A percentile compares a stretch with the other conserved stretches of the same genome.
phyloP scores from a whole-genome alignment of 1,139 yeast genomes.

The Protomyces pachydermus region DNA sequence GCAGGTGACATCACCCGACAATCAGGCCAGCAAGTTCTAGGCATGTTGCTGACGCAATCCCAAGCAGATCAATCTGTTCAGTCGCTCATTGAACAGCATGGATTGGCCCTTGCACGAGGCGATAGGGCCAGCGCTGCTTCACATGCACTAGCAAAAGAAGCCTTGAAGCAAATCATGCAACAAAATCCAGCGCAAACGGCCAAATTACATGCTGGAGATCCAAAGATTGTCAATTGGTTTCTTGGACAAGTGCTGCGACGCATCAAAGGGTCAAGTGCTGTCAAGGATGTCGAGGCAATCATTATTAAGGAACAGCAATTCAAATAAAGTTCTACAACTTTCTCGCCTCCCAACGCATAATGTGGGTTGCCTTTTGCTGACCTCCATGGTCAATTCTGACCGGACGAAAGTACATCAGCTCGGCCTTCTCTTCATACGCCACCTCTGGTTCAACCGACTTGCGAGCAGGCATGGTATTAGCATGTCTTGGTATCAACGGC shows the following conservation, averaged over 20 bases:
- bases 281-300: slow-evolving; percentile 26
- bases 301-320: background rate
- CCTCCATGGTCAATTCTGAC: background rate
- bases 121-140: background rate
- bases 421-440: background rate
- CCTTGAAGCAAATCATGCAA: slow-evolving; percentile 48
- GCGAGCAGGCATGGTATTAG: no score
- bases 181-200: slow-evolving; percentile 55
- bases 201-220: slow-evolving; percentile 52
- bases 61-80: slow-evolving; percentile 37
- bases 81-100: slow-evolving; percentile 53
- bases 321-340: background rate
- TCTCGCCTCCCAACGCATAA: background rate
- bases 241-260: slow-evolving; percentile 81
- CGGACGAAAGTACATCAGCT: background rate
- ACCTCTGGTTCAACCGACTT: background rate
- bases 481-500: no score
- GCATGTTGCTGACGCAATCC: slow-evolving; percentile 51
- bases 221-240: slow-evolving; percentile 63
- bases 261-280: slow-evolving; percentile 51
- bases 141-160: slow-evolving; percentile 44
- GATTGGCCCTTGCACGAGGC: slow-evolving; percentile 41
- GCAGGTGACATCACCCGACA: slow-evolving; percentile 47
- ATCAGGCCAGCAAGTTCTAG: slow-evolving; percentile 61
- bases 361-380: background rate